phyloP scores from a whole-genome alignment of 768 basidiomycete genomes.

The Lactarius deliciosus region DNA sequence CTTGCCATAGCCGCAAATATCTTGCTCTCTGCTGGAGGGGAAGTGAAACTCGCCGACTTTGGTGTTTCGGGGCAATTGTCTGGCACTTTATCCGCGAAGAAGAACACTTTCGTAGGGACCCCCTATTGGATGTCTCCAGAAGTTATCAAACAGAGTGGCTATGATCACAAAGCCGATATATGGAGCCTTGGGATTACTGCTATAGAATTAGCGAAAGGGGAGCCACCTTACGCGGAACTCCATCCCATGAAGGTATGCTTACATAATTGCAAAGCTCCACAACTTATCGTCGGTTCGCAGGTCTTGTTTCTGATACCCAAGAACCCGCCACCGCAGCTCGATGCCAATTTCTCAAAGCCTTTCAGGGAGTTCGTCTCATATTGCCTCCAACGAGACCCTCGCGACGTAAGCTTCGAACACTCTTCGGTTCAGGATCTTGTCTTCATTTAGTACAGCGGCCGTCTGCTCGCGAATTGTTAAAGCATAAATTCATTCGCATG shows the following conservation, averaged over 20 bases:
- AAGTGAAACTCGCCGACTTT: constrained; percentile 98
- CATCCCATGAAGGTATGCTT: constrained; percentile 94
- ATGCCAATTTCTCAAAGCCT: constrained; percentile 86
- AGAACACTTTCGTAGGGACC: constrained; percentile 97
- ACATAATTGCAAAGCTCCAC: not conserved
- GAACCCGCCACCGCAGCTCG: constrained; percentile 90
- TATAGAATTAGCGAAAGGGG: constrained; percentile 95
- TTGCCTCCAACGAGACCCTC: constrained; percentile 92
- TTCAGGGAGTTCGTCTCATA: constrained; percentile 93
- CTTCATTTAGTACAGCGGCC: constrained; percentile 63
- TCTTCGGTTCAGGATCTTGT: constrained; percentile 1
- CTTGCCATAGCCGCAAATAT: constrained; percentile 82
- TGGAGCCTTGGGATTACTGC: constrained; percentile 98
- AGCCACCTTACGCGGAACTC: constrained; percentile 96
- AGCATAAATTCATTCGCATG: constrained; percentile 93
- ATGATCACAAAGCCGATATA: constrained; percentile 98
- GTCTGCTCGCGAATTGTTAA: constrained; percentile 89
- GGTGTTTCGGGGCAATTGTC: constrained; percentile 98
- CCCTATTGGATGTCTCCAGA: constrained; percentile 99
- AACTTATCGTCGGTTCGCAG: constrained; percentile 40
- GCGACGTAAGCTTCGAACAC: constrained; percentile 57
- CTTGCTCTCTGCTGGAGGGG: constrained; percentile 84
- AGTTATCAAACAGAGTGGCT: constrained; percentile 99
- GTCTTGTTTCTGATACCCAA: constrained; percentile 98
- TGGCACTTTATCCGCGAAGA: constrained; percentile 88